Base-by-base conservation (phyloP, 495 filamentous ascomycete genomes). In the Xylaria intraflava region DNA sequence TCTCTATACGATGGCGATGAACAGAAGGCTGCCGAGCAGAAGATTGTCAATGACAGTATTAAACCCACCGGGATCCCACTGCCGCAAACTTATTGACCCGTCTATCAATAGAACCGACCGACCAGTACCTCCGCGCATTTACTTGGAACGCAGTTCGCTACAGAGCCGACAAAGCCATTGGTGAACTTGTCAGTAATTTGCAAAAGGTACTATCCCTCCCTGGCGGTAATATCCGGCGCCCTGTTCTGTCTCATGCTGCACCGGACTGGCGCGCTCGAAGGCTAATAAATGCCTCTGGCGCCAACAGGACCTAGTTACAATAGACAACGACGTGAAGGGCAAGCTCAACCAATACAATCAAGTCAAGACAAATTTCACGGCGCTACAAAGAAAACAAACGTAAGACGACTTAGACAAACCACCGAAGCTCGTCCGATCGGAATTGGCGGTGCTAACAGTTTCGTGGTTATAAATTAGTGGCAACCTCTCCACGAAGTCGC, bases 101-200 rank as follows among this genome's bases (percentile, higher is more conserved):
- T 16, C 29, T 62, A 6, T 27, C 47, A 3, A 24, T 58, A 96
- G 92, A 95, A 65, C 91, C 93, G 31, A 90, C 88, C 46, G 93
- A 95, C 61, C 86, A 91, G 61, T 98, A 98, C 67, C 75, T 98
- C 31, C 83, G 85, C 61, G 81, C 82, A 8, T 98, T 96, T 71
- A 78, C 78, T 48, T 98, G 93, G 93, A 96, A 97, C 69, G 96
- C 91, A 68, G 86, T 92, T 66, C 92, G 95, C 69, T 98, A 97
- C 67, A 83, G 92, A 47, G 87, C 88, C 48, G 93, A 98, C 67
- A 91, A 86, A 67, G 79, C 93, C 27, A 74, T 98, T 45, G 80
- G 83, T 20, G 90, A 96, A 59, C 70, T 96, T 46, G 84, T 95
- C 48, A 88, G 90, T 66, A 81, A 82, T 48, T 70, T 98, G 36